phyloP scores from a whole-genome alignment of 768 basidiomycete genomes.

The Xerocomellus amylosporus region DNA sequence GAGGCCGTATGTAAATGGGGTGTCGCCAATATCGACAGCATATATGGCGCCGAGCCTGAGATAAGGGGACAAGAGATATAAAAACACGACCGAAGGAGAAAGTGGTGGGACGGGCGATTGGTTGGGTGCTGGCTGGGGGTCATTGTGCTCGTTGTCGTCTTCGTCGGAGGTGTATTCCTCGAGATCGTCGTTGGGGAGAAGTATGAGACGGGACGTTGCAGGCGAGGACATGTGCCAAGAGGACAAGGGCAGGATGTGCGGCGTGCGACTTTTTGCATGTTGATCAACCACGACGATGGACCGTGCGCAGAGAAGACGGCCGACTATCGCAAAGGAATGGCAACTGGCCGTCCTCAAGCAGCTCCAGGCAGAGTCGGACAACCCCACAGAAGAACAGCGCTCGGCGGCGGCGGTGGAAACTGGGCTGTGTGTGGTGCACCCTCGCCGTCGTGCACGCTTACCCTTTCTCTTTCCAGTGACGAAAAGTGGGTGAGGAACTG shows the following conservation, averaged over 20 bases:
- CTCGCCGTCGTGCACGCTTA: constrained; percentile 7
- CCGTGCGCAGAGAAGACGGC: constrained; percentile 3
- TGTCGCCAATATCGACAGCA: constrained; percentile 43
- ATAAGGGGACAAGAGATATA: constrained; percentile 67
- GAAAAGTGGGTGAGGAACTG: constrained; percentile 30
- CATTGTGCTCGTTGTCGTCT: constrained; percentile 35
- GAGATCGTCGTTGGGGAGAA: constrained; percentile 55
- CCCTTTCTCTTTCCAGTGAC: constrained; percentile 17
- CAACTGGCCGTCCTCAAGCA: constrained; percentile 30
- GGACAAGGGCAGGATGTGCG: constrained; percentile 3
- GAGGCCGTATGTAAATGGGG: constrained; percentile 50
- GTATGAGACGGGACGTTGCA: constrained; percentile 55
- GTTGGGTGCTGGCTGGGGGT: constrained; percentile 3
- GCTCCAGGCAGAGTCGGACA: constrained; percentile 20
- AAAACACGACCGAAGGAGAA: constrained; percentile 53
- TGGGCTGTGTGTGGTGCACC: constrained; percentile 28
- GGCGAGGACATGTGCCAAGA: constrained; percentile 3
- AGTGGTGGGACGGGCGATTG: constrained; percentile 44
- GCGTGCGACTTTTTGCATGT: constrained; percentile 18
- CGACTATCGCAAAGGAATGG: constrained; percentile 26
- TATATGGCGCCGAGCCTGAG: constrained; percentile 70
- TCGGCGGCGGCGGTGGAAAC: constrained; percentile 24
- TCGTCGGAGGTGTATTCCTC: constrained; percentile 41
- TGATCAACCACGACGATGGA: constrained; percentile 6
- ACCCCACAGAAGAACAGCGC: constrained; percentile 24